These are phyloP conservation scores for Theobroma grandiflorum DNA, from an alignment of 441 rosid species.

Conservation along the genomic window DNA sequence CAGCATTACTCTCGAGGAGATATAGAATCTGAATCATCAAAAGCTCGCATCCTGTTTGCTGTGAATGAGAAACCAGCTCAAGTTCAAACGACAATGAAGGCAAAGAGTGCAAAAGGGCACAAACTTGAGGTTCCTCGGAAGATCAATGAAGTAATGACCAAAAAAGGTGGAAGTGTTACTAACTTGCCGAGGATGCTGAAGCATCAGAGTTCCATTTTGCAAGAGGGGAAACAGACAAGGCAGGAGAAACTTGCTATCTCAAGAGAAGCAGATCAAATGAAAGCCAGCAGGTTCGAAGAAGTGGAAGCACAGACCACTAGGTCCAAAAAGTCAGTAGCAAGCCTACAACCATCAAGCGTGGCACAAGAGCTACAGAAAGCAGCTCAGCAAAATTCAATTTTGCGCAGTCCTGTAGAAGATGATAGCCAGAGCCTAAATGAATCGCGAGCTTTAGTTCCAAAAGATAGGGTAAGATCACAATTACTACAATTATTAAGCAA, in stretches of 20 bases:
- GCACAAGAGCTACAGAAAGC: slow-evolving; percentile 34
- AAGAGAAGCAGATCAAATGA: slow-evolving; percentile 41
- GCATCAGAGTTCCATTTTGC: slow-evolving; percentile 41
- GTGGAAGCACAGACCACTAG: slow-evolving; percentile 42
- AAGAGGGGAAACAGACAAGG: slow-evolving; percentile 49
- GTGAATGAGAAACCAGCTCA: slow-evolving; percentile 46
- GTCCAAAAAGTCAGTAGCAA: slow-evolving; percentile 37
- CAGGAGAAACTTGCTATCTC: slow-evolving; percentile 33
- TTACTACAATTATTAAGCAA: slow-evolving; percentile 25
- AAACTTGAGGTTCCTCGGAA: slow-evolving; percentile 44
- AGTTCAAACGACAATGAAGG: slow-evolving; percentile 36
- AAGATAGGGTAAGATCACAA: slow-evolving; percentile 55
- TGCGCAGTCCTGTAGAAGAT: slow-evolving; percentile 23
- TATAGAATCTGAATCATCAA: slow-evolving; percentile 31
- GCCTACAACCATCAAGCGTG: slow-evolving; percentile 25
- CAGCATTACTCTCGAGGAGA: slow-evolving; percentile 33
- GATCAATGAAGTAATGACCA: slow-evolving; percentile 49
- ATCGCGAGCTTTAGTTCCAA: slow-evolving; percentile 39
- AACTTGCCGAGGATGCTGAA: slow-evolving; percentile 42
- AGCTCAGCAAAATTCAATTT: slow-evolving; percentile 33
- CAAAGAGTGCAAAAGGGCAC: slow-evolving; percentile 38
- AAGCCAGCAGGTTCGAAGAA: slow-evolving; percentile 38
- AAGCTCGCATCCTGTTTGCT: slow-evolving; percentile 22
- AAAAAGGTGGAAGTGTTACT: slow-evolving; percentile 41
- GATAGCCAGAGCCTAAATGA: slow-evolving; percentile 38